These are phyloP conservation scores for Pichia terricola DNA, from an alignment of 1,139 yeast species.

Conservation along the genomic window DNA sequence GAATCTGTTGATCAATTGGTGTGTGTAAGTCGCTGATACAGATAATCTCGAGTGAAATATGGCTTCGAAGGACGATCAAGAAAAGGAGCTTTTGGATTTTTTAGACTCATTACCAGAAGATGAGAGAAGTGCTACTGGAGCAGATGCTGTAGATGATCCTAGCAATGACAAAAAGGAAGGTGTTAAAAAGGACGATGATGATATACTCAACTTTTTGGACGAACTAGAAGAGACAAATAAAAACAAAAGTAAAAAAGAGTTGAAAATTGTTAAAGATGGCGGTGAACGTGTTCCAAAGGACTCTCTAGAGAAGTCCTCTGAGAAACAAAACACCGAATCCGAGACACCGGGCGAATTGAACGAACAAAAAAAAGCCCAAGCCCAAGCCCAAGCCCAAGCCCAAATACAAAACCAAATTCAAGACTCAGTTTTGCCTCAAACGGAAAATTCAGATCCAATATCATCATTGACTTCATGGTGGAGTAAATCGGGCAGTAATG, in stretches of 20 bases:
- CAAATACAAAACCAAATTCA: no score
- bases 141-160: conserved; percentile 35
- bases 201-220: conserved; percentile 78
- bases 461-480: conserved; percentile 74
- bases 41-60: no score
- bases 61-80: conserved; percentile 14
- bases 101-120: conserved; percentile 66
- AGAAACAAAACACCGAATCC: neutral
- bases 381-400: no score
- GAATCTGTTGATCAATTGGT: neutral
- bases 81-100: conserved; percentile 83
- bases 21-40: neutral
- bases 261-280: neutral
- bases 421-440: no score
- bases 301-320: no score
- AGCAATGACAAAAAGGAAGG: neutral
- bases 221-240: conserved; percentile 41
- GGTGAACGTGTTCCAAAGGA: no score
- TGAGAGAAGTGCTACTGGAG: neutral
- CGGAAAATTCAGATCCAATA: conserved; percentile 42
- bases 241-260: neutral
- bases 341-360: conserved; percentile 23
- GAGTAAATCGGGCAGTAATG: conserved; percentile 59
- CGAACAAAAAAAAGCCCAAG: no score
- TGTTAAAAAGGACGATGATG: conserved; percentile 38